Percentiles rank a stretch among this genome's conserved stretches.
Conservation (phyloP, 139 green algal species). For the Yamagishiella unicocca region DNA sequence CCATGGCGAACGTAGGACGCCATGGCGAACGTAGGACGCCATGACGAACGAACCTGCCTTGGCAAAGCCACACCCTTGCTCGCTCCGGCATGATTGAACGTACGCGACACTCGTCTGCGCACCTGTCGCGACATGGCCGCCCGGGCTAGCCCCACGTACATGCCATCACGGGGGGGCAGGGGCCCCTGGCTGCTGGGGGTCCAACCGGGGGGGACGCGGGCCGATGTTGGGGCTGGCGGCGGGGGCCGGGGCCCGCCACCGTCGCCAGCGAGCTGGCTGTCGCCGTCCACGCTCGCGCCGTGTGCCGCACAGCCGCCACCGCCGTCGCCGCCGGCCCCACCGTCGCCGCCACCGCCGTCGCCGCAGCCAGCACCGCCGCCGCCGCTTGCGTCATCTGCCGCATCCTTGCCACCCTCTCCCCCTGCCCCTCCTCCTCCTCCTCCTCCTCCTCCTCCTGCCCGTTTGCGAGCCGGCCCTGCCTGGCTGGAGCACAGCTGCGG, state of each 20-base stretch:
- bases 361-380: too few relatives aligned
- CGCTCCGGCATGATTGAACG: too few relatives aligned
- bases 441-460: background rate
- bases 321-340: background rate
- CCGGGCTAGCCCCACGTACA: slow-evolving; percentile 80
- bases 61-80: background rate
- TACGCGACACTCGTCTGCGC: too few relatives aligned
- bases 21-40: too few relatives aligned
- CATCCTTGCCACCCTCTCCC: too few relatives aligned
- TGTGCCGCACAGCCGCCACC: background rate
- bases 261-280: background rate
- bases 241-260: too few relatives aligned
- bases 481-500: too few relatives aligned
- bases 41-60: too few relatives aligned
- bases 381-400: background rate
- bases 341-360: background rate
- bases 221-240: background rate
- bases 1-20: too few relatives aligned
- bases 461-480: too few relatives aligned
- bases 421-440: too few relatives aligned
- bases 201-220: background rate
- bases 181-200: slow-evolving; percentile 30
- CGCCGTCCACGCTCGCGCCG: too few relatives aligned
- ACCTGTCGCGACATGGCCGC: slow-evolving; percentile 66
- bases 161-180: slow-evolving; percentile 1